phyloP scores from a whole-genome alignment of 495 filamentous ascomycete genomes.

The Jackrogersella multiformis region DNA sequence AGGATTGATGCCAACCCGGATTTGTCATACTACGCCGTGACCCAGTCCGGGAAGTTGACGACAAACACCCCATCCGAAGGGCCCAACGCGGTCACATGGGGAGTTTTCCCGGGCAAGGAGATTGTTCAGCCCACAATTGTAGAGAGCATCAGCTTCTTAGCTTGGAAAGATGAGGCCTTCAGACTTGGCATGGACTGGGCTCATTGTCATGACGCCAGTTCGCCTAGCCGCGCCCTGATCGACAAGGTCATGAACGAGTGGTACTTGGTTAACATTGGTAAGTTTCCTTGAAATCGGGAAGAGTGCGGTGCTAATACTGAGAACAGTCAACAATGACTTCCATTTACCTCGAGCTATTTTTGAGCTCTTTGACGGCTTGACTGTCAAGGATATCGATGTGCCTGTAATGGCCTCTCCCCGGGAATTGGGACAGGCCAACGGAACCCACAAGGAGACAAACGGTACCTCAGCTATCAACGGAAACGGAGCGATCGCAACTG shows the following conservation, averaged over 20 bases:
- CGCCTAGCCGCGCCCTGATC: constrained; percentile 84
- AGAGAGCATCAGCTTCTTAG: constrained; percentile 95
- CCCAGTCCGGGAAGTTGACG: constrained; percentile 77
- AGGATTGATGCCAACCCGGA: constrained; percentile 82
- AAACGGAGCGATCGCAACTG: constrained; percentile 17
- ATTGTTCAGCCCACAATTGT: constrained; percentile 99
- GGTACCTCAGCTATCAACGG: constrained; percentile 16
- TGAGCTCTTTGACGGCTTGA: constrained; percentile 81
- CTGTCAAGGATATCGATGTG: constrained; percentile 70
- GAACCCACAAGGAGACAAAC: constrained; percentile 33
- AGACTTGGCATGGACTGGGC: constrained; percentile 93
- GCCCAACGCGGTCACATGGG: constrained; percentile 98
- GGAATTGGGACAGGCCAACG: constrained; percentile 30
- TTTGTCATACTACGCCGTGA: constrained; percentile 92
- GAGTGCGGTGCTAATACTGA: constrained; percentile 16
- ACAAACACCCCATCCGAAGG: constrained; percentile 87
- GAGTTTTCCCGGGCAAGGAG: constrained; percentile 97
- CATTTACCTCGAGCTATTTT: constrained; percentile 80
- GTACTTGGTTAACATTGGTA: constrained; percentile 96
- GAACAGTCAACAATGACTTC: constrained; percentile 94
- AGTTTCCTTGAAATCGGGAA: constrained; percentile 38
- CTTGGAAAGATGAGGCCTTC: constrained; percentile 99
- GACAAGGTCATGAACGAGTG: constrained; percentile 85
- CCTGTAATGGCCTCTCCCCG: constrained; percentile 21
- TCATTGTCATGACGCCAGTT: constrained; percentile 80